phyloP scores from a whole-genome alignment of 306 rosid genomes.

The Vachellia pachyceras region DNA sequence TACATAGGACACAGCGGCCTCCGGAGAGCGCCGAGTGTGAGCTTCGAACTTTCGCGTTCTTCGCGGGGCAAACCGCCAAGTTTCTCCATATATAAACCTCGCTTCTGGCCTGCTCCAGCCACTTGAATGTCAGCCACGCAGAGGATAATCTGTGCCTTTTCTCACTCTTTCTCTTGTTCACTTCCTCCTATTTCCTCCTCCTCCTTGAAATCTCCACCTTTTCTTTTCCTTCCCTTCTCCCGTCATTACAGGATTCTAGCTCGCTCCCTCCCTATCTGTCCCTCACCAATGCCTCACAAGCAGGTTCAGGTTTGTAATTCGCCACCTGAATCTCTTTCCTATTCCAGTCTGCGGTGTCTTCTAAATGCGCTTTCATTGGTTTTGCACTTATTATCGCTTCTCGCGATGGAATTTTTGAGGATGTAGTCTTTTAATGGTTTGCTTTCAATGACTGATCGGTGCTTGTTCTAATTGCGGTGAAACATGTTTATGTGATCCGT shows the following conservation, averaged over 20 bases:
- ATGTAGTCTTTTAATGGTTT: background rate
- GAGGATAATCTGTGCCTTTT: conserved; percentile 51
- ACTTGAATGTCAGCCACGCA: conserved; percentile 71
- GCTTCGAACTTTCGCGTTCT: conserved; percentile 1
- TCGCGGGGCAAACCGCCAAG: background rate
- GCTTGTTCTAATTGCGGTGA: background rate
- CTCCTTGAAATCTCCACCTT: conserved; percentile 47
- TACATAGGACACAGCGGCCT: background rate
- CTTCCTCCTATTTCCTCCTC: conserved; percentile 30
- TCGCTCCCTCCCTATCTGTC: conserved; percentile 29
- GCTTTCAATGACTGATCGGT: background rate
- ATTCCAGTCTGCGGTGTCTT: background rate
- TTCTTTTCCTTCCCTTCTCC: conserved; percentile 46
- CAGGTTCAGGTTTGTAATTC: conserved; percentile 72
- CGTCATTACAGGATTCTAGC: conserved; percentile 42
- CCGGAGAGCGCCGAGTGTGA: conserved; percentile 33
- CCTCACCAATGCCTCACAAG: conserved; percentile 52
- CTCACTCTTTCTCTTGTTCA: conserved; percentile 23
- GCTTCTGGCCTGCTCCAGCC: background rate
- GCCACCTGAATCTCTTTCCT: background rate
- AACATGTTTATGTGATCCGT: background rate
- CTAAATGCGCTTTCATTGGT: background rate
- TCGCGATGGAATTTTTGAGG: background rate
- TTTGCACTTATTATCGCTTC: background rate
- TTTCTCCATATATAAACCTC: background rate